Evolutionary conservation across 495 filamentous ascomycete species (phyloP), one percentile per base, ranked within the genome.

Genomic region (Podospora conica): DNA sequence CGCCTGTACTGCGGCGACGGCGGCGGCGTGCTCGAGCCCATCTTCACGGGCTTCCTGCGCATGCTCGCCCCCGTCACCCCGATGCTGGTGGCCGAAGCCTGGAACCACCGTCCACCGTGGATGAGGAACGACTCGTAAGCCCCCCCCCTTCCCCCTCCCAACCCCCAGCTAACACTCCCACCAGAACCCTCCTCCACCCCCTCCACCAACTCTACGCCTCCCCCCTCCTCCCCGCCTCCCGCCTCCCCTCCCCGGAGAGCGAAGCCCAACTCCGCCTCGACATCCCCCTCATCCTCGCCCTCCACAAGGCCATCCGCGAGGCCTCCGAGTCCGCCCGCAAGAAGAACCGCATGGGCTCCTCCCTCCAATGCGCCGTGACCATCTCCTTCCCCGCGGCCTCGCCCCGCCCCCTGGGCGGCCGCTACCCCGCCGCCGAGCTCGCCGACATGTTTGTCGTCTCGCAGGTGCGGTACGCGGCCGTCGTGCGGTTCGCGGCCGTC

Each of bases 41-140:
- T 98, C 57, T 87, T 90, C 57, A 73, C 79, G 3, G 84, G 90
- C 61, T 82, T 97, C 56, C 78, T 95, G 68, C 83, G 87, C 59
- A 89, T 93, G 75, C 80, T 98, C 25, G 85, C 84, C 7, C 94
- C 95, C 3, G 83, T 97, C 65, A 90, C 89, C 20, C 95, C 95
- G 0, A 74, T 93, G 29, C 83, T 99, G 3, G 87, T 96, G 10
- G 90, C 95, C 71, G 96, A 98, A 77, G 86, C 91, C 1, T 96
- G 91, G 91, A 86, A 88, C 12, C 84, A 93, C 75, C 83, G 86
- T 1, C 89, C 93, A 0, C 78, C 80, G 53, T 81, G 78, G 66
- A 76, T 96, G 73, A 86, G 87, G 68, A 71, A 81, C 20, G 77
- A 81, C 8, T 18, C 61, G 69, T 75, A 64, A 8, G 72, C 73